phyloP scores from a whole-genome alignment of 495 filamentous ascomycete species.

The Trichodelitschia bisporula region DNA sequence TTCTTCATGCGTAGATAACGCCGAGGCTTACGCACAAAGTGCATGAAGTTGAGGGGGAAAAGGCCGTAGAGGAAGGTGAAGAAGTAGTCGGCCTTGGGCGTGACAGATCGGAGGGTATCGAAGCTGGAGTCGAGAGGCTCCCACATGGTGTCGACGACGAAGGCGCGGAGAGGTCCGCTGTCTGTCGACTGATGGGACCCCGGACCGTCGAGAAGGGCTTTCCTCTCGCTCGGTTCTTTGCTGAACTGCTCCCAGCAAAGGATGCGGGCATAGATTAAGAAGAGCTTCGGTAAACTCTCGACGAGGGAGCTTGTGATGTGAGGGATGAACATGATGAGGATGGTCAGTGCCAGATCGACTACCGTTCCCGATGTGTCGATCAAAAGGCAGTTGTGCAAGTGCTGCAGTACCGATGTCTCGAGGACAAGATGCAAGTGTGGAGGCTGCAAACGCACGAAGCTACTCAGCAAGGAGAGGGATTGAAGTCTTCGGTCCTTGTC shows the following conservation, averaged over 20 bases:
- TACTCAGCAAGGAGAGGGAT: slow-evolving; percentile 31
- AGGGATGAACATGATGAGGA: slow-evolving; percentile 50
- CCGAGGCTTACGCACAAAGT: slow-evolving; percentile 51
- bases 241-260: slow-evolving; percentile 33
- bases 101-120: slow-evolving; percentile 25
- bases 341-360: slow-evolving; percentile 37
- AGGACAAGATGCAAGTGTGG: slow-evolving; percentile 46
- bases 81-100: slow-evolving; percentile 49
- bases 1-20: slow-evolving; percentile 39
- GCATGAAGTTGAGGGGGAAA: slow-evolving; percentile 57
- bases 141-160: slow-evolving; percentile 21
- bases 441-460: slow-evolving; percentile 39
- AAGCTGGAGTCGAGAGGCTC: slow-evolving; percentile 30
- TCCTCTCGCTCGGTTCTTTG: slow-evolving; percentile 3
- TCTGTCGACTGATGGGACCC: background rate
- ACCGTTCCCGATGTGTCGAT: slow-evolving; percentile 45
- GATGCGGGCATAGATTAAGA: slow-evolving; percentile 48
- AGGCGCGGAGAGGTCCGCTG: slow-evolving; percentile 2
- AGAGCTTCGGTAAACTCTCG: slow-evolving; percentile 35
- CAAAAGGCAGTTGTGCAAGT: slow-evolving; percentile 42
- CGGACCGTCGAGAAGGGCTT: background rate
- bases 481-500: slow-evolving; percentile 30
- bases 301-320: slow-evolving; percentile 43
- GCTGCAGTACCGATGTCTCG: slow-evolving; percentile 37
- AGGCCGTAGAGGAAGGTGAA: slow-evolving; percentile 58